A percentile compares a stretch with the other conserved stretches of the same genome.
Evolutionary conservation across 352 stramenopile species (phyloP).

Genomic region (Globisporangium orthogonon): DNA sequence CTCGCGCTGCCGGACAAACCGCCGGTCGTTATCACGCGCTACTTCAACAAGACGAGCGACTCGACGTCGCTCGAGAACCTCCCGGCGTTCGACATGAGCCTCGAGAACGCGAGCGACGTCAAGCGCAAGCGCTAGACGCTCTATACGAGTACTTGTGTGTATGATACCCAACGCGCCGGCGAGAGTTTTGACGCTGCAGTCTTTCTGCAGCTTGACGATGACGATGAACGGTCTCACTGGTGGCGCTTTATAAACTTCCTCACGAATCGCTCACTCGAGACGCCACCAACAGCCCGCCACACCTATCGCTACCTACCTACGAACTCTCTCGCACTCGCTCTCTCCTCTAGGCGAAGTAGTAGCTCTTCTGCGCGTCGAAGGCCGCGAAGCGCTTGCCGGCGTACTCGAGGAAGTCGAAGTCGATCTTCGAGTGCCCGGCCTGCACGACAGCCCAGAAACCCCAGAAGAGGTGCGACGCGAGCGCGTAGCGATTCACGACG

Average conservation of each 20-base stretch:
- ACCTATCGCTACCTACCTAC: neutral
- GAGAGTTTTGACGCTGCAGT: too few relatives aligned
- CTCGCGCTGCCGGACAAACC: constrained; percentile 70
- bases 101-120: constrained; percentile 73
- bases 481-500: constrained; percentile 81
- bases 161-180: too few relatives aligned
- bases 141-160: too few relatives aligned
- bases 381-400: constrained; percentile 72
- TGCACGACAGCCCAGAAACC: constrained; percentile 93
- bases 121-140: constrained; percentile 87
- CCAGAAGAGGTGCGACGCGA: constrained; percentile 92
- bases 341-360: constrained; percentile 36
- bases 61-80: constrained; percentile 87
- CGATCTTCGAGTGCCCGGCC: constrained; percentile 83
- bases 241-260: neutral
- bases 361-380: constrained; percentile 69
- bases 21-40: constrained; percentile 72
- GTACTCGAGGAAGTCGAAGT: constrained; percentile 89
- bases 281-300: neutral
- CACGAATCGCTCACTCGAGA: too few relatives aligned
- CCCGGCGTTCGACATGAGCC: constrained; percentile 78
- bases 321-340: neutral
- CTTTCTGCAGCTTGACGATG: too few relatives aligned
- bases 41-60: constrained; percentile 85
- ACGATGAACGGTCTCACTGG: too few relatives aligned